Percentiles rank a stretch among this genome's conserved stretches.
phyloP scores from a whole-genome alignment of 345 rosid species.

The Trapa bicornis region DNA sequence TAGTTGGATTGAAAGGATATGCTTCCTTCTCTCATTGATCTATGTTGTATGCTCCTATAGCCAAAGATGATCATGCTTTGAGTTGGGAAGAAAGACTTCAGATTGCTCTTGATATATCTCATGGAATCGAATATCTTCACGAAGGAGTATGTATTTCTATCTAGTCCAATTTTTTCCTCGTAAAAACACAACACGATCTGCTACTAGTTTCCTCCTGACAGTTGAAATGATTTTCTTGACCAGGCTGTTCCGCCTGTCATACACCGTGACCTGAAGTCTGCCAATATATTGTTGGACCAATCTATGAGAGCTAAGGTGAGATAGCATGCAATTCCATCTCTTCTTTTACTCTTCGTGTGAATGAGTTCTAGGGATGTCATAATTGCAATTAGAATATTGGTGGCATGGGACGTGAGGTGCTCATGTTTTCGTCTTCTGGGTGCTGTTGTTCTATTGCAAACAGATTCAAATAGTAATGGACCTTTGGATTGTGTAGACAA shows the following conservation, averaged over 20 bases:
- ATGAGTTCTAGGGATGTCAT: neutral
- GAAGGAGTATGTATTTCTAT: constrained; percentile 60
- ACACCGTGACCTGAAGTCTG: constrained; percentile 93
- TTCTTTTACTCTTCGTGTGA: neutral
- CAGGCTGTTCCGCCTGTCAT: constrained; percentile 93
- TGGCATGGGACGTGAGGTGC: neutral
- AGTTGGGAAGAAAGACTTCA: constrained; percentile 80
- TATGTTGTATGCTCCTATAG: constrained; percentile 8
- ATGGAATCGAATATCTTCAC: constrained; percentile 88
- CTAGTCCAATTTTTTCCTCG: neutral
- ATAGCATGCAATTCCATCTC: neutral
- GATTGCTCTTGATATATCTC: constrained; percentile 79
- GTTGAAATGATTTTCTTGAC: constrained; percentile 9
- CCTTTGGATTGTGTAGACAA: neutral
- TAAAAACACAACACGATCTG: neutral
- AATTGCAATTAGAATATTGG: neutral
- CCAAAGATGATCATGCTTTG: constrained; percentile 23
- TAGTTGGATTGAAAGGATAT: neutral
- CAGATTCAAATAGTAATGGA: neutral
- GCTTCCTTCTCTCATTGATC: neutral
- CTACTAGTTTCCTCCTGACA: neutral
- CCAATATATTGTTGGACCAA: constrained; percentile 73
- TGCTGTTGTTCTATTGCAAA: neutral
- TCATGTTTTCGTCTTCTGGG: neutral
- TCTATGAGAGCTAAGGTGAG: constrained; percentile 89